These are phyloP conservation scores for Multifurca ochricompacta DNA, from an alignment of 768 basidiomycete species.

Conservation along the genomic window DNA sequence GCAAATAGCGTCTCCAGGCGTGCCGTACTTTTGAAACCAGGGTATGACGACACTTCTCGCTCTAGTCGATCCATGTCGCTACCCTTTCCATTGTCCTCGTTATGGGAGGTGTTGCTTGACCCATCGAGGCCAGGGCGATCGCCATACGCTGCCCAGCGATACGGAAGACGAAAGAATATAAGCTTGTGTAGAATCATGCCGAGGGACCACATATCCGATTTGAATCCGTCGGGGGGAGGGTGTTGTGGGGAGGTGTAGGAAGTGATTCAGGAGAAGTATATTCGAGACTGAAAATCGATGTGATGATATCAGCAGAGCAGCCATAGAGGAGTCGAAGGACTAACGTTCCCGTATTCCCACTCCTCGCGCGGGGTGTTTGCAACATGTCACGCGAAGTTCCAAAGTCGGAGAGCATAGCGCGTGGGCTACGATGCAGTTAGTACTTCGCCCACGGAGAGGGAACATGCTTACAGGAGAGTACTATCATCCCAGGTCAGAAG, in stretches of 20 bases:
- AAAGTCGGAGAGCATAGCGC: slow-evolving; percentile 94
- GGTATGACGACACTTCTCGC: slow-evolving; percentile 63
- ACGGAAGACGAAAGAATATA: slow-evolving; percentile 85
- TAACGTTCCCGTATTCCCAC: slow-evolving; percentile 93
- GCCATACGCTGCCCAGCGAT: slow-evolving; percentile 59
- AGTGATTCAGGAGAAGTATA: slow-evolving; percentile 63
- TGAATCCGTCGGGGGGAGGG: slow-evolving; percentile 65
- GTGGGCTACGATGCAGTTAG: slow-evolving; percentile 46
- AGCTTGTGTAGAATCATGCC: slow-evolving; percentile 95
- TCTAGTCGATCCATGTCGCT: slow-evolving; percentile 61
- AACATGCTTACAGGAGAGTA: slow-evolving; percentile 53
- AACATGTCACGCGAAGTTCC: slow-evolving; percentile 92
- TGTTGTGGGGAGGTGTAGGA: slow-evolving; percentile 54
- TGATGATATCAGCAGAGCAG: background rate
- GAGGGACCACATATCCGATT: slow-evolving; percentile 94
- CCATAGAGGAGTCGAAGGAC: slow-evolving; percentile 26
- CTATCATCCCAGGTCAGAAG: slow-evolving; percentile 89
- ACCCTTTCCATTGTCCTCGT: slow-evolving; percentile 37
- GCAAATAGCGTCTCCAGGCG: slow-evolving; percentile 51
- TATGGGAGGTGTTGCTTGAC: slow-evolving; percentile 22
- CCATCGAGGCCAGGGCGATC: slow-evolving; percentile 30
- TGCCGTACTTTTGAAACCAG: slow-evolving; percentile 57
- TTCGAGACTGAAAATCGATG: slow-evolving; percentile 19
- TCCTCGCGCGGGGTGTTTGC: slow-evolving; percentile 54
- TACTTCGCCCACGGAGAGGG: background rate